phyloP scores from a whole-genome alignment of 257 asterid species.

The Scutellaria barbata region DNA sequence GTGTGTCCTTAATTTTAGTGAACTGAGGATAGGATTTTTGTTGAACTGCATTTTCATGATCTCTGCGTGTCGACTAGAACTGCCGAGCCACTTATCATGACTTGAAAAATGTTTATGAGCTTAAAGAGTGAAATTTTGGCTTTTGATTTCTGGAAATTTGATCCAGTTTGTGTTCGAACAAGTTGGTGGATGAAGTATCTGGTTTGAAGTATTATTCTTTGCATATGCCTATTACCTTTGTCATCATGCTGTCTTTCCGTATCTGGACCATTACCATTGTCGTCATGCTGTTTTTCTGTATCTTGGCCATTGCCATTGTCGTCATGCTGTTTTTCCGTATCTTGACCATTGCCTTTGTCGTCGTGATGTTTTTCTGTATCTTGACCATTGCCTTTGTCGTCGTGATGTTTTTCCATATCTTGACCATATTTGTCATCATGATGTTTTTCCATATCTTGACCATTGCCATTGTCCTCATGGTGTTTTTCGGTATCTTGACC shows the following conservation, averaged over 20 bases:
- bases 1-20: conserved; percentile 13
- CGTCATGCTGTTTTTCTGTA: too few species aligned
- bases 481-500: too few species aligned
- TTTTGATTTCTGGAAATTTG: not conserved
- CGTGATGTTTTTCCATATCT: too few species aligned
- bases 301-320: too few species aligned
- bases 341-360: not conserved
- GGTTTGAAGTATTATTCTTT: not conserved
- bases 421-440: too few species aligned
- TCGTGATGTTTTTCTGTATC: too few species aligned
- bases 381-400: too few species aligned
- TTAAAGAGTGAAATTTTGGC: not conserved
- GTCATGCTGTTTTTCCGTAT: not conserved
- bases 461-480: not conserved
- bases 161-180: conserved; percentile 4
- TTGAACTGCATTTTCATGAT: conserved; percentile 16
- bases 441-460: not conserved
- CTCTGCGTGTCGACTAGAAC: conserved; percentile 3
- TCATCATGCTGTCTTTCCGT: too few species aligned
- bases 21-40: conserved; percentile 16
- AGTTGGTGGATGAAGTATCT: conserved; percentile 14
- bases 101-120: not conserved
- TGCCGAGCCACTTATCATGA: conserved; percentile 13
- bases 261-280: too few species aligned
- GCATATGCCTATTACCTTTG: not conserved